Evolutionary conservation across 441 rosid species (phyloP).

Genomic region (Adansonia gregorii): DNA sequence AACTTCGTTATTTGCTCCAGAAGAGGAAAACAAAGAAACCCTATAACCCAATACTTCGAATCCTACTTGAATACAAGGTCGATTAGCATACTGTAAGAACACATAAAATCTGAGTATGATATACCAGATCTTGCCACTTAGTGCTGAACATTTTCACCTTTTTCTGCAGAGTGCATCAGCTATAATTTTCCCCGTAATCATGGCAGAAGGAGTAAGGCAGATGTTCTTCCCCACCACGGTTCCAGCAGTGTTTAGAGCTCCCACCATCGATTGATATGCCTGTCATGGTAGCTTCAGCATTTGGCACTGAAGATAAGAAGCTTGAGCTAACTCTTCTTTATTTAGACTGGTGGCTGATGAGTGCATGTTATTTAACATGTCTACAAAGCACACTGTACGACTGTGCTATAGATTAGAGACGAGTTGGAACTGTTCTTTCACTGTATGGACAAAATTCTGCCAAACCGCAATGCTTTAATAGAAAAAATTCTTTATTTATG

Average conservation of each 20-base stretch:
- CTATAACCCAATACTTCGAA: no score
- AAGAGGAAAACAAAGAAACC: no score
- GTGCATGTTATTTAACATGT: neutral
- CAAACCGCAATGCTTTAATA: no score
- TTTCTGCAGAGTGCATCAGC: constrained; percentile 11
- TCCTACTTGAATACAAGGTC: no score
- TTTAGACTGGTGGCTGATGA: neutral
- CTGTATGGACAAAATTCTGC: neutral
- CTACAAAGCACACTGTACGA: neutral
- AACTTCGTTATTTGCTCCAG: no score
- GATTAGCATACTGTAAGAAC: no score
- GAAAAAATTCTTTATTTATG: no score
- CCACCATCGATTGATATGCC: constrained; percentile 37
- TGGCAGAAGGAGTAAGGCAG: constrained; percentile 68
- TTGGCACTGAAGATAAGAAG: no score
- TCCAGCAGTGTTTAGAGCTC: constrained; percentile 63
- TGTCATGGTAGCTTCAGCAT: neutral
- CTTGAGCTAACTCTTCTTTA: neutral
- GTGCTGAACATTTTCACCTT: no score
- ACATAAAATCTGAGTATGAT: no score
- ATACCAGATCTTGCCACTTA: no score
- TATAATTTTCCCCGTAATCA: constrained; percentile 36
- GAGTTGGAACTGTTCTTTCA: neutral
- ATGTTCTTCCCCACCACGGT: constrained; percentile 59
- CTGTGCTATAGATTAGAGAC: neutral